Percentiles rank a stretch among this genome's conserved stretches.
These are phyloP conservation scores for Colletotrichum karsti DNA, from an alignment of 2,329 filamentous ascomycete species.

Conservation along the genomic window DNA sequence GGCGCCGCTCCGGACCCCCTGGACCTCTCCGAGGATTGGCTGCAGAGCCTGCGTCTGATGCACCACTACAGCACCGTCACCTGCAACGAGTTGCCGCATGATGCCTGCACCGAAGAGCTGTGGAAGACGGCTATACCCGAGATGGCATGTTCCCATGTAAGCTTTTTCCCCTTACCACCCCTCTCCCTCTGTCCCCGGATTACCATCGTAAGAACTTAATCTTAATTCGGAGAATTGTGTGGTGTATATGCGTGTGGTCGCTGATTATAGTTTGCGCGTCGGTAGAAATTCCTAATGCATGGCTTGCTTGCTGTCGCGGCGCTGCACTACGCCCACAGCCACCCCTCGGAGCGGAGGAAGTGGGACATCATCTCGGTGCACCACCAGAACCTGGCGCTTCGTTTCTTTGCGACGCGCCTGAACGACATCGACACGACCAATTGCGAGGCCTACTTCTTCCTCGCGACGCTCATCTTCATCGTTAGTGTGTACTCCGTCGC, in stretches of 20 bases:
- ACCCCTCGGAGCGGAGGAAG: constrained; percentile 32
- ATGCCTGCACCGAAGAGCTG: constrained; percentile 26
- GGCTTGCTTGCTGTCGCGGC: constrained; percentile 42
- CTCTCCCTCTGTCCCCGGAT: background rate
- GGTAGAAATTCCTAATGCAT: constrained; percentile 39
- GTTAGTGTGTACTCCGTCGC: constrained; percentile 41
- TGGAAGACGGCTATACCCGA: constrained; percentile 27
- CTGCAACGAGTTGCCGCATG: constrained; percentile 36
- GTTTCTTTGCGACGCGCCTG: constrained; percentile 38
- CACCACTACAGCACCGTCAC: constrained; percentile 43
- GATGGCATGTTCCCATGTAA: constrained; percentile 25
- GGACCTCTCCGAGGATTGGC: constrained; percentile 37
- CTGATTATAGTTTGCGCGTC: constrained; percentile 28
- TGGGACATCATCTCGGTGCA: constrained; percentile 39
- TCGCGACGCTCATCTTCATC: constrained; percentile 41
- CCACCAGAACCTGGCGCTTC: constrained; percentile 41
- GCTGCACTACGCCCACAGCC: constrained; percentile 37
- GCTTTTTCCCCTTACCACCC: background rate
- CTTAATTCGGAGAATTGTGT: no score
- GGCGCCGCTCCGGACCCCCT: constrained; percentile 10
- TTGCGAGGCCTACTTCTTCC: constrained; percentile 41
- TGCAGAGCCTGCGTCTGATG: constrained; percentile 45
- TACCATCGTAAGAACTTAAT: background rate
- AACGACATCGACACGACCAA: constrained; percentile 36
- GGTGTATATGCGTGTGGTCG: no score